These are phyloP conservation scores for Anthoceros angustus DNA, from an alignment of 225 moss, liverwort and hornwort genomes.

Conservation along the genomic window DNA sequence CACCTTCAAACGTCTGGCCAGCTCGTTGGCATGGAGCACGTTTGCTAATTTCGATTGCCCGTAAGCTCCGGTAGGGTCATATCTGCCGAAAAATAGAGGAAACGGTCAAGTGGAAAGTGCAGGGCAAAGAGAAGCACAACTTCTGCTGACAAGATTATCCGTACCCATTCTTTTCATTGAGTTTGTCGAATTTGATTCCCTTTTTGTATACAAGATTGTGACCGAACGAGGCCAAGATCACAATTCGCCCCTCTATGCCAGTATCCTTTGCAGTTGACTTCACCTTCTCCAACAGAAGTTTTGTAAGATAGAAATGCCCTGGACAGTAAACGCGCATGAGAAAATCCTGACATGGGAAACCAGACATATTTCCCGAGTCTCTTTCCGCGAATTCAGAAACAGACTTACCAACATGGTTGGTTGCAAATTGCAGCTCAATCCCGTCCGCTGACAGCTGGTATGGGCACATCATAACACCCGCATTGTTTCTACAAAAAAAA, in stretches of 20 bases:
- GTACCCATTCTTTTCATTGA: conserved; percentile 30
- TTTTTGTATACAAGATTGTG: conserved; percentile 23
- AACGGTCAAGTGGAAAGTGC: neutral
- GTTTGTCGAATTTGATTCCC: conserved; percentile 25
- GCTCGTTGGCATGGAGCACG: conserved; percentile 46
- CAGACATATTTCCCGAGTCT: neutral
- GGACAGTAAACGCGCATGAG: neutral
- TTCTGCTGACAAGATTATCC: conserved; percentile 7
- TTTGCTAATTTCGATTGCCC: conserved; percentile 49
- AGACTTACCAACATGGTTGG: conserved; percentile 39
- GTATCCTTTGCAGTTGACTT: conserved; percentile 29
- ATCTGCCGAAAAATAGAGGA: conserved; percentile 6
- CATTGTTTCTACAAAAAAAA: conserved; percentile 29
- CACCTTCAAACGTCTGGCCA: conserved; percentile 20
- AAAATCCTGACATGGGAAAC: too few relatives aligned
- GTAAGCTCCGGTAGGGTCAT: conserved; percentile 24
- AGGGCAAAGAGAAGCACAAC: neutral
- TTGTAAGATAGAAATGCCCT: conserved; percentile 41
- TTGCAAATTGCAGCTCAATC: conserved; percentile 46
- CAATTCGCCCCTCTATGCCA: conserved; percentile 30
- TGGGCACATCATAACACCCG: conserved; percentile 38
- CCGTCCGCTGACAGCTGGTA: conserved; percentile 31
- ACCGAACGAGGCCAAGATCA: conserved; percentile 39
- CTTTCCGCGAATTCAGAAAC: neutral
- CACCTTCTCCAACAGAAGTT: conserved; percentile 32